A percentile compares a stretch with the other conserved stretches of the same genome.
Evolutionary conservation across 2,329 filamentous ascomycete genomes (phyloP).

Genomic region (Chaetomiaceae sp.): DNA sequence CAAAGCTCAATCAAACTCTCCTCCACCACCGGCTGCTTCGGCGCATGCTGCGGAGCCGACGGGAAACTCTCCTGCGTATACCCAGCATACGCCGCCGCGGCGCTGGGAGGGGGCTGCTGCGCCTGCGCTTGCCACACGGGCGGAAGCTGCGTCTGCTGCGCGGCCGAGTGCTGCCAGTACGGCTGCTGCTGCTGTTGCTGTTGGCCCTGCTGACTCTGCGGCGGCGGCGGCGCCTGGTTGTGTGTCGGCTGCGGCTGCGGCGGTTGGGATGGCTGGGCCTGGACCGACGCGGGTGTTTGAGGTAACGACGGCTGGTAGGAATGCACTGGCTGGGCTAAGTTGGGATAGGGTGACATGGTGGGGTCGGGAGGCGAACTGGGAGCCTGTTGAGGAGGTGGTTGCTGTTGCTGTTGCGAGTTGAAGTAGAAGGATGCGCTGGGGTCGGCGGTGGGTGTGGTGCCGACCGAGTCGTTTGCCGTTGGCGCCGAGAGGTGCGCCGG

Average conservation of each 20-base stretch:
- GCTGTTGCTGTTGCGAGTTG: conserved; percentile 36
- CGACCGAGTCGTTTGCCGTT: conserved; percentile 31
- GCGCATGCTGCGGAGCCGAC: conserved; percentile 58
- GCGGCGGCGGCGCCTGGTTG: conserved; percentile 30
- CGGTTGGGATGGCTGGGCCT: conserved; percentile 36
- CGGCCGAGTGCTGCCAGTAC: conserved; percentile 46
- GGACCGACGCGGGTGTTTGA: conserved; percentile 37
- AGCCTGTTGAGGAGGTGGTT: conserved; percentile 31
- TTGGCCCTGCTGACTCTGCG: conserved; percentile 31
- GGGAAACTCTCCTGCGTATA: conserved; percentile 63
- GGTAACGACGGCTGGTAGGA: conserved; percentile 43
- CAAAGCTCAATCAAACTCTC: conserved; percentile 77
- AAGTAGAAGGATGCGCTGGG: conserved; percentile 58
- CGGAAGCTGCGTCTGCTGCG: conserved; percentile 38
- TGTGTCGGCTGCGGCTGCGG: conserved; percentile 23
- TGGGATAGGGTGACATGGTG: conserved; percentile 49
- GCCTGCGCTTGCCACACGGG: conserved; percentile 39
- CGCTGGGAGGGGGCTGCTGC: conserved; percentile 37
- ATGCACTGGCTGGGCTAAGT: conserved; percentile 44
- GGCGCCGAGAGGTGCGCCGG: conserved; percentile 33
- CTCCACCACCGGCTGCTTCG: conserved; percentile 58
- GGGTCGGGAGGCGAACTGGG: conserved; percentile 41
- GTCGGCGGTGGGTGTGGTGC: conserved; percentile 41
- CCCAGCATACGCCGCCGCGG: conserved; percentile 40
- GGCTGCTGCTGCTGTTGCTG: conserved; percentile 32